Evolutionary conservation across 2,329 filamentous ascomycete genomes (phyloP), one percentile per base, ranked within the genome.

Genomic region (Leptographium procerum): DNA sequence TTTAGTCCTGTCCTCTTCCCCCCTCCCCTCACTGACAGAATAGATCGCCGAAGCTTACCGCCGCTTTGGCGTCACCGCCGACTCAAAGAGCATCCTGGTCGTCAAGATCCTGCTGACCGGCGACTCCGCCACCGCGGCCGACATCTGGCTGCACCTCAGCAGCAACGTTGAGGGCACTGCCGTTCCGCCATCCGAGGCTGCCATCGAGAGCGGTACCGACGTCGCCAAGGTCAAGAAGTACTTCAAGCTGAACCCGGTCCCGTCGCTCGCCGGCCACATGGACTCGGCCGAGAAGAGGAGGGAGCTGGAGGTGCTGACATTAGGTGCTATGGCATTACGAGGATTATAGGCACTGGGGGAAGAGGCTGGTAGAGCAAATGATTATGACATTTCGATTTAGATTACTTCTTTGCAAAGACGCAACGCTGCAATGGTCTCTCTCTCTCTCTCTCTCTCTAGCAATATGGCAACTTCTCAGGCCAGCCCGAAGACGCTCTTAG

Each of bases 41-140:
- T 64, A 95, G 90, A 97, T 99, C 67, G 83, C 90, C 56, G 91
- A 96, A 65, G 86, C 91, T 0, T 97, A 97, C 72, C 86, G 89
- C 34, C 86, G 87, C 57, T 96, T 94, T 67, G 94, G 94, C 53
- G 85, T 97, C 59, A 77, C 81, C 0, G 82, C 89, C 14, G 74
- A 77, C 13, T 94, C 87, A 2, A 85, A 79, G 51, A 72, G 85
- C 64, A 72, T 99, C n/a, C 74, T 96, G 3, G 84, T 89, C 8
- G 78, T 96, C 66, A 97, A 96, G 69, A 78, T 97, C 28, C 79
- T 85, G 11, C 76, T 79, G 19, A 75, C 76, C 0, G 71, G 75
- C 52, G 68, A 73, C 52, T 65, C 68, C 1, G 60, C 60, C 6
- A 73, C 73, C 3, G 72, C 82, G 40, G 73, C 78, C 22, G 68